A percentile compares a stretch with the other conserved stretches of the same genome.
phyloP scores from a whole-genome alignment of 768 basidiomycete species.

The Suillus brevipes region DNA sequence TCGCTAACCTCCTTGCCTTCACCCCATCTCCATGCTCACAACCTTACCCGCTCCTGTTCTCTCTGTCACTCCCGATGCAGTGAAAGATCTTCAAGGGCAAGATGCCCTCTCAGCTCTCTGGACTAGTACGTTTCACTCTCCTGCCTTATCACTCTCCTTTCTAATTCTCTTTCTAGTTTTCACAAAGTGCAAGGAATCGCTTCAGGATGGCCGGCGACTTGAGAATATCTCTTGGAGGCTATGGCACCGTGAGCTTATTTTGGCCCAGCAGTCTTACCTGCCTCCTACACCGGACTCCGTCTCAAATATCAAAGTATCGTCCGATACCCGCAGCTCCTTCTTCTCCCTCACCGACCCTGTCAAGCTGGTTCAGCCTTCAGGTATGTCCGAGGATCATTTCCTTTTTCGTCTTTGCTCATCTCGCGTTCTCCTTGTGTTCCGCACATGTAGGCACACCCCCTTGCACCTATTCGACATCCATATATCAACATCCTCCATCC shows the following conservation, averaged over 20 bases:
- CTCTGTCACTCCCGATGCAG: slow-evolving; percentile 61
- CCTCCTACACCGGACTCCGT: slow-evolving; percentile 31
- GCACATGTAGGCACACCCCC: slow-evolving; percentile 22
- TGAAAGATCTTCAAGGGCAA: slow-evolving; percentile 66
- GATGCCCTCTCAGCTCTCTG: slow-evolving; percentile 69
- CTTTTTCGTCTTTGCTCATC: slow-evolving; percentile 18
- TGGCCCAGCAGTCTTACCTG: slow-evolving; percentile 29
- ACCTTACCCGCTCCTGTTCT: slow-evolving; percentile 66
- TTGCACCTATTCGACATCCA: slow-evolving; percentile 26
- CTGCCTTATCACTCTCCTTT: slow-evolving; percentile 9
- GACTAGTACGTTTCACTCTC: slow-evolving; percentile 53
- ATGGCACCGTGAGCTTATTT: slow-evolving; percentile 67
- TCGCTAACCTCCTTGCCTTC: slow-evolving; percentile 16
- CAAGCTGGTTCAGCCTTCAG: slow-evolving; percentile 18
- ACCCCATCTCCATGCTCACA: slow-evolving; percentile 41
- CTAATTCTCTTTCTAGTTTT: slow-evolving; percentile 55
- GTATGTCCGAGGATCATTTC: slow-evolving; percentile 15
- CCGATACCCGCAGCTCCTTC: slow-evolving; percentile 26
- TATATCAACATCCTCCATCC: slow-evolving; percentile 33
- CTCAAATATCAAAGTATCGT: slow-evolving; percentile 20
- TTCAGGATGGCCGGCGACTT: slow-evolving; percentile 77
- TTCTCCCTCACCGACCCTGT: slow-evolving; percentile 24
- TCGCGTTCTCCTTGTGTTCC: slow-evolving; percentile 17
- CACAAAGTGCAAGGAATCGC: slow-evolving; percentile 76
- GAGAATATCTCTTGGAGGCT: slow-evolving; percentile 90